Conservation (phyloP, 345 rosid species). For the Ceriops zippeliana region DNA sequence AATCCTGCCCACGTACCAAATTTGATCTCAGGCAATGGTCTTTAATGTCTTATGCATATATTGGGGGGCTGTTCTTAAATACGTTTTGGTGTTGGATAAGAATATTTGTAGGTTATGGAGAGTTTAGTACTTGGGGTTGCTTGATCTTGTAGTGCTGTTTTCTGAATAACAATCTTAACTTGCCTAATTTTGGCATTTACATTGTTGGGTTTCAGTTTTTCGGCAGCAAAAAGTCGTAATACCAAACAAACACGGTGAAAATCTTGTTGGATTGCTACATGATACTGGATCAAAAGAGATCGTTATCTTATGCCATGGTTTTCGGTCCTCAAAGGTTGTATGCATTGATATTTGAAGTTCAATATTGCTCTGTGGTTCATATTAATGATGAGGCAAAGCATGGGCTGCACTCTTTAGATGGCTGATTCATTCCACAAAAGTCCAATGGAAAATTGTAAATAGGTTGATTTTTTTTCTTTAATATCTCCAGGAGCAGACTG, state of each 20-base stretch:
- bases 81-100: no score
- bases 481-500: constrained; percentile 11
- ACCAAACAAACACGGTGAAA: constrained; percentile 26
- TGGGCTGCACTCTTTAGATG: neutral
- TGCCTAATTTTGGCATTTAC: neutral
- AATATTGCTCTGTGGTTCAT: neutral
- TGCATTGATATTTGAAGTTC: neutral
- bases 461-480: neutral
- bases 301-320: constrained; percentile 28
- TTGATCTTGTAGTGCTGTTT: no score
- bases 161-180: neutral
- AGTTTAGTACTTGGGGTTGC: no score
- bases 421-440: neutral
- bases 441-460: neutral
- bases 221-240: constrained; percentile 14
- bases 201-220: constrained; percentile 9
- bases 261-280: constrained; percentile 27
- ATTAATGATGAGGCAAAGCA: neutral
- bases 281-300: constrained; percentile 30
- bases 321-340: constrained; percentile 22
- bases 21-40: no score
- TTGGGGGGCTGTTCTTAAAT: no score
- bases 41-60: no score
- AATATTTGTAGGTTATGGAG: no score
- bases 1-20: no score